Evolutionary conservation across 768 basidiomycete species (phyloP).

Genomic region (Mycena galopus): DNA sequence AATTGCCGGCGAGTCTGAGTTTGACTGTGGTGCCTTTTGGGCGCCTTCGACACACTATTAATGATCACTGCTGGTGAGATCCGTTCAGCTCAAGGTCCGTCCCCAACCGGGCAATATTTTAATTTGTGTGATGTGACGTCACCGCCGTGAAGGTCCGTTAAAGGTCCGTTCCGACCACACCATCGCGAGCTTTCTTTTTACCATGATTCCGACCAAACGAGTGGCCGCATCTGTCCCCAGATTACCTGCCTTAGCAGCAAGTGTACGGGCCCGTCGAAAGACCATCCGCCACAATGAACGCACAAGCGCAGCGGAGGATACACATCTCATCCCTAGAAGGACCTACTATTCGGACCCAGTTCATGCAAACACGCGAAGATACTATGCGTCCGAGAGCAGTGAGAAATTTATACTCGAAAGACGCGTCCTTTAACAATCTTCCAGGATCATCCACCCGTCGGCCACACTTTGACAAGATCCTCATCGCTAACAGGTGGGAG

Average conservation of each 20-base stretch:
- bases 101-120: no score
- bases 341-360: slow-evolving; percentile 12
- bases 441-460: slow-evolving; percentile 41
- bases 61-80: no score
- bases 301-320: background rate
- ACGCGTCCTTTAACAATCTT: background rate
- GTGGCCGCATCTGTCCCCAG: slow-evolving; percentile 47
- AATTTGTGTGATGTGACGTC: no score
- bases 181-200: background rate
- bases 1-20: no score
- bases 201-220: slow-evolving; percentile 56
- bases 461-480: slow-evolving; percentile 89
- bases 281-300: slow-evolving; percentile 27
- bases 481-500: slow-evolving; percentile 87
- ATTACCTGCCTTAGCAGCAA: slow-evolving; percentile 33
- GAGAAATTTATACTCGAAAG: slow-evolving; percentile 25
- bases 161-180: background rate
- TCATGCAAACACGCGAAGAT: slow-evolving; percentile 1
- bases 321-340: slow-evolving; percentile 14
- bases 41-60: no score
- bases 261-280: slow-evolving; percentile 16
- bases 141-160: background rate
- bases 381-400: slow-evolving; percentile 49
- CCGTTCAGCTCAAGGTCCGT: no score
- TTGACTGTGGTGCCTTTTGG: no score